Conservation (phyloP, 202 grass and related monocot genomes). For the Saccharum hybrid region DNA sequence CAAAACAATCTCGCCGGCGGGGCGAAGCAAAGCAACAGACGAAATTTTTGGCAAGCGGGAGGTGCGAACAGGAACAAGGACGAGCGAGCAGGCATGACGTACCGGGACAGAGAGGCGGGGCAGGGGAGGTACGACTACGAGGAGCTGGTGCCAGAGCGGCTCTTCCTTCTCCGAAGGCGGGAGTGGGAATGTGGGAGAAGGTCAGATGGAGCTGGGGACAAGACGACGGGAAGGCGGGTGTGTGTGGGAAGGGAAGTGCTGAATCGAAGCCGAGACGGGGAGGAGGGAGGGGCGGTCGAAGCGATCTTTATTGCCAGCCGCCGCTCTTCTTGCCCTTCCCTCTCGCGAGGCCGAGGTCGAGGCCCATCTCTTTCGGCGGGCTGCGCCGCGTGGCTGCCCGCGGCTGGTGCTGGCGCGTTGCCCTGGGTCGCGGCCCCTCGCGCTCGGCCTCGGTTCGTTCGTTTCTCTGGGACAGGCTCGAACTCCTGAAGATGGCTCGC, state of each 20-base stretch:
- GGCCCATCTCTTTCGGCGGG: slow-evolving; percentile 36
- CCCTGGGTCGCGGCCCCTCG: neutral
- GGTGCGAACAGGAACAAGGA: neutral
- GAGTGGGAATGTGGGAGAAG: neutral
- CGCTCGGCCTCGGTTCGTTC: too few relatives aligned
- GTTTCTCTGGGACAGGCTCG: too few relatives aligned
- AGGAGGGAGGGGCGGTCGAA: neutral
- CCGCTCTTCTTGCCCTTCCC: slow-evolving; percentile 13
- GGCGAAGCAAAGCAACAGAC: neutral
- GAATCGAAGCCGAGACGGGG: slow-evolving; percentile 37
- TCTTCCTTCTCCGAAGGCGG: neutral
- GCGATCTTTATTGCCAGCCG: slow-evolving; percentile 42
- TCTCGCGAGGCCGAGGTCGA: neutral
- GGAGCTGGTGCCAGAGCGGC: slow-evolving; percentile 21
- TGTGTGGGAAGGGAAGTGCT: neutral
- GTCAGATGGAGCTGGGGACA: neutral
- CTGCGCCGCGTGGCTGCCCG: slow-evolving; percentile 23
- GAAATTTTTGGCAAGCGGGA: neutral
- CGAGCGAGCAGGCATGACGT: neutral
- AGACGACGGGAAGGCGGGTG: neutral
- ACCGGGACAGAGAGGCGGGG: slow-evolving; percentile 4
- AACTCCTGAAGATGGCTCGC: too few relatives aligned
- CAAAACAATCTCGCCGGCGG: neutral
- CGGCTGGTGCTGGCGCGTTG: neutral
- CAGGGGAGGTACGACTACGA: neutral